Conservation (phyloP, 1,284 basidiomycete species). For the Ustilago sp. region DNA sequence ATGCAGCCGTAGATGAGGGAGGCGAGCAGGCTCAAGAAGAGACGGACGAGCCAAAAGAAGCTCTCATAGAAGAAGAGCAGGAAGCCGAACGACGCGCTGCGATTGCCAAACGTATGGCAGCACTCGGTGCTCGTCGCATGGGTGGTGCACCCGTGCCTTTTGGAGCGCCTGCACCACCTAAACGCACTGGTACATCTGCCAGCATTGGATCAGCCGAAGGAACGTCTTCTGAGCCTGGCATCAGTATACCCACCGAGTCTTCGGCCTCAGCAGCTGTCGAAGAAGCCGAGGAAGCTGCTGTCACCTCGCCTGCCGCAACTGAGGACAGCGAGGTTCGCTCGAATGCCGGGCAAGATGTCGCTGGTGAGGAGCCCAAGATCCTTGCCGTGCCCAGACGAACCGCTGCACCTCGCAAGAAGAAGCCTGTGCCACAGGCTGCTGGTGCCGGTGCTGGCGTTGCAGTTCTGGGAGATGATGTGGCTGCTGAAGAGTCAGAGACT, state of each 20-base stretch:
- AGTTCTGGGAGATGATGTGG: slow-evolving; percentile 5
- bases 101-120: slow-evolving; percentile 65
- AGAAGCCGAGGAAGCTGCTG: slow-evolving; percentile 9
- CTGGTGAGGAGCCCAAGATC: slow-evolving; percentile 44
- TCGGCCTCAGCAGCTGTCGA: slow-evolving; percentile 3
- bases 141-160: slow-evolving; percentile 47
- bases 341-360: slow-evolving; percentile 13
- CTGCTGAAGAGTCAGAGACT: slow-evolving; percentile 14
- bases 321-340: slow-evolving; percentile 7
- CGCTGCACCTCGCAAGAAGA: slow-evolving; percentile 59
- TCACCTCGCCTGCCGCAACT: slow-evolving; percentile 3
- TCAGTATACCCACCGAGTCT: slow-evolving; percentile 23
- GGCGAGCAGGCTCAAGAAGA: slow-evolving; percentile 12
- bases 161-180: slow-evolving; percentile 38
- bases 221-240: slow-evolving; percentile 46
- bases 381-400: slow-evolving; percentile 58
- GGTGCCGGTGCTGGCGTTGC: slow-evolving; percentile 11
- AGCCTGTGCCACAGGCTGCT: slow-evolving; percentile 26
- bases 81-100: slow-evolving; percentile 59
- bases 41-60: slow-evolving; percentile 31
- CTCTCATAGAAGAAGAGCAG: slow-evolving; percentile 51
- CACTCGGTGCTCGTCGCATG: slow-evolving; percentile 63
- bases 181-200: slow-evolving; percentile 22
- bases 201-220: slow-evolving; percentile 32
- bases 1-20: slow-evolving; percentile 9